Base-by-base conservation (phyloP, 106 monocot genomes). In the Dendrobium officinale region DNA sequence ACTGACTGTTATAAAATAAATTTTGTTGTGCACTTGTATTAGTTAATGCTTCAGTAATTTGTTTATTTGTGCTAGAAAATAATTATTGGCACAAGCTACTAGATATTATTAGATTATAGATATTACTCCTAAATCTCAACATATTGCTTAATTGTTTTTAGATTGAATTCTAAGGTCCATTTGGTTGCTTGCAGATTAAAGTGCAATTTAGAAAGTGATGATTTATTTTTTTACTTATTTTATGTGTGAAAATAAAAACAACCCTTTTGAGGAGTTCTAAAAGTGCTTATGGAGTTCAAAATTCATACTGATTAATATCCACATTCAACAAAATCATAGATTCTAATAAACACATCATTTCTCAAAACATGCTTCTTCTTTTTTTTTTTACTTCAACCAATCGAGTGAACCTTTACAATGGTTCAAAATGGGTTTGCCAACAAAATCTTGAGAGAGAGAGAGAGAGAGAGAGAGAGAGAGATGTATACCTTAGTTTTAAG, bases 401-500 rank as follows among this genome's bases (percentile, higher is more conserved):
- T 47, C 47, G 10, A 47, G 1, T 47, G 47, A 47, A 10, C 47
- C 47, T 10, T 47, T 47, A 47, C 7, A 7, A 1, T 47, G 47
- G 47, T 47, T 10, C 47, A 47, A 47, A 7, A 47, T 47, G 9
- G 47, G 10, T 47, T 47, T 47, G 47, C 7, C 10, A 47, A 47
- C 47, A 47, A 1, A 47, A 47, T 9, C 9, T 47, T 7, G 5
- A 58, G 61, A 11, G 61, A 40, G 6, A 13, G 31, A 26, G 24
- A 24, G 41, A 13, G 18, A 26, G 37, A 72, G 72, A 33, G 16
- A 72, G 72, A 37, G 72, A 72, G 15, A 33, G 11, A 18, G 16
- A 72, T 72, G 40, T 22, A 74, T 45, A 92, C 92, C 92, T 92
- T 91, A n/a, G 91, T 77, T 87, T 77, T 91, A 29, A 93, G 55